These are phyloP conservation scores for Pneumocystis wakefieldiae DNA, from an alignment of 1,139 yeast genomes.

Conservation along the genomic window DNA sequence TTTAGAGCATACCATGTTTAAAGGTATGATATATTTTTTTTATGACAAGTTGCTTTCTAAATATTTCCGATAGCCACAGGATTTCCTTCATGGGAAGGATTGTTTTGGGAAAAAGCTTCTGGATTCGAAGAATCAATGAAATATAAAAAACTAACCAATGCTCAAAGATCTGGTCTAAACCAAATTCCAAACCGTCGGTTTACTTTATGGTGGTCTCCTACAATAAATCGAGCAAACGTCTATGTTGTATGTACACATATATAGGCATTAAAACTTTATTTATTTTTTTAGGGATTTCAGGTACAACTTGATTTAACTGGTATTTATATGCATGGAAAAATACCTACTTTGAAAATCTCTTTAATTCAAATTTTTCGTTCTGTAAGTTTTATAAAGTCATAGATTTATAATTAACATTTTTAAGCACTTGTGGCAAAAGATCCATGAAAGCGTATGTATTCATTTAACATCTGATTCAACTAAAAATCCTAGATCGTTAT, in stretches of 20 bases:
- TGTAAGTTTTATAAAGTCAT: neutral
- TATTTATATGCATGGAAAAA: constrained; percentile 90
- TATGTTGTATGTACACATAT: constrained; percentile 36
- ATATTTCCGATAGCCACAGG: constrained; percentile 51
- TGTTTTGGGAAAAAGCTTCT: constrained; percentile 75
- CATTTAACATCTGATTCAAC: neutral
- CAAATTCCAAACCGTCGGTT: constrained; percentile 96
- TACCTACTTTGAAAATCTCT: constrained; percentile 90
- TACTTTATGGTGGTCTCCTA: constrained; percentile 99
- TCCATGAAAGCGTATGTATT: constrained; percentile 54
- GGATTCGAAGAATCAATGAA: constrained; percentile 95
- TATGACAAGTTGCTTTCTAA: neutral
- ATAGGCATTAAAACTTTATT: neutral
- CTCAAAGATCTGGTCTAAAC: constrained; percentile 91
- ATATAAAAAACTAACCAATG: constrained; percentile 87
- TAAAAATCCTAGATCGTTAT: constrained; percentile 41
- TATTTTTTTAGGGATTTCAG: constrained; percentile 45
- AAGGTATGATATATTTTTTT: constrained; percentile 18
- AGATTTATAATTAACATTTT: neutral
- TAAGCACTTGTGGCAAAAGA: constrained; percentile 89
- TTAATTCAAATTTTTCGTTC: constrained; percentile 93
- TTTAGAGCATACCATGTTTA: constrained; percentile 83
- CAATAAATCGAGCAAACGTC: constrained; percentile 93
- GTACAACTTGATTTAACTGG: constrained; percentile 96
- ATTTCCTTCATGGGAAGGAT: constrained; percentile 95